Evolutionary conservation across 768 basidiomycete species (phyloP), one percentile per base, ranked within the genome.

Genomic region (Sarcodon aspratus): DNA sequence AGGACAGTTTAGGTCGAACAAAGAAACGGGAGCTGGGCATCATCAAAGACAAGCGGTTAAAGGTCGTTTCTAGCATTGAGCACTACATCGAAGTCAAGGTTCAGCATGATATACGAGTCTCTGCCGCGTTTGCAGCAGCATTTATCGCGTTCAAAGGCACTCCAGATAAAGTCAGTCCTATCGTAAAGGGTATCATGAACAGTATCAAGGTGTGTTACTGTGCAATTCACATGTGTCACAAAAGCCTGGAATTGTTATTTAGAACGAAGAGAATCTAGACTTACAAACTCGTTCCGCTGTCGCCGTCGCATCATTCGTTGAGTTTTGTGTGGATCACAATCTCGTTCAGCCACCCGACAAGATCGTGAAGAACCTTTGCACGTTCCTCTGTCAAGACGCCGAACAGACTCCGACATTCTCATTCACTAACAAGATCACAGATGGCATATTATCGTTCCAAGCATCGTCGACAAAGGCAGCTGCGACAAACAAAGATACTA

Each of bases 151-250:
- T 97, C 54, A 75, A 78, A 60, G 79, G 79, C 33, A 80, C 90
- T 9, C 95, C 96, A 0, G 80, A 91, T 52, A 97, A 96, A 67
- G 82, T 98, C 53, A 95, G 90, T 56, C 94, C 96, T 0, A 81
- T 99, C 44, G 92, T 99, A 40, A 93, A 94, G 63, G 91, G 89
- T 18, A 82, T 98, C 49, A 98, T 97, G 87, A 95, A 92, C 50
- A 90, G 93, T 18, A 84, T 98, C 70, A 98, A 96, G 79, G 94
- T 90, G 47, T 38, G 76, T 50, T 33, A n/a, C 31, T n/a, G 8
- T 38, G 27, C 36, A 17, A 27, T 7, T 33, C 13, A 3, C 10
- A 3, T 1, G 2, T 6, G 37, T 15, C 15, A 18, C 40, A 31
- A 18, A 36, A 38, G 11, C 13, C 18, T 27, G 21, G 21, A 13